These are phyloP conservation scores for Camillea tinctor DNA, from an alignment of 2,329 filamentous ascomycete genomes.

Conservation along the genomic window DNA sequence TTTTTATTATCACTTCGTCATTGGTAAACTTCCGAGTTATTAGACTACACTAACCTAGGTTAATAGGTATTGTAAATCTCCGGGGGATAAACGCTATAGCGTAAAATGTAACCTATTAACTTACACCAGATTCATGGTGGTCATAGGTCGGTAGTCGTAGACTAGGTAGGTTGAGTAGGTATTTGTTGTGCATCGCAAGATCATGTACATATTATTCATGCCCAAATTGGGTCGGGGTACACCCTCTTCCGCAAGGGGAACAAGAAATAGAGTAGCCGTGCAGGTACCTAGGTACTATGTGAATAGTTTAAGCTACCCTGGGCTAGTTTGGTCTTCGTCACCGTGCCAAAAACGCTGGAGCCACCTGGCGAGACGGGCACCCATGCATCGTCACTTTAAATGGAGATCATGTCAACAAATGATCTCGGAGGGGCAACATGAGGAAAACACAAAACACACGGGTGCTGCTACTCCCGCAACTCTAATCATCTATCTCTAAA, in stretches of 20 bases:
- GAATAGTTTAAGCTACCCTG: neutral
- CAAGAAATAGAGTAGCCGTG: no score
- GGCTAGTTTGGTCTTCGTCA: conserved; percentile 16
- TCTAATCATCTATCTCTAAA: neutral
- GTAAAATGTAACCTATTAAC: no score
- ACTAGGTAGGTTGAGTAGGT: neutral
- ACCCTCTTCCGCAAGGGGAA: neutral
- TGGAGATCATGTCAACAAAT: neutral
- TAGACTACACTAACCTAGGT: no score
- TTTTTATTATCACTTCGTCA: no score
- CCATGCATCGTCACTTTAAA: neutral
- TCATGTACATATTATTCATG: neutral
- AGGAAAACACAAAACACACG: neutral
- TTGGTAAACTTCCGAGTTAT: no score
- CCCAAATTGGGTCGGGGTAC: neutral
- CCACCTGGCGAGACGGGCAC: conserved; percentile 7
- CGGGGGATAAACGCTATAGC: no score
- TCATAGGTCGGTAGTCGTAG: no score
- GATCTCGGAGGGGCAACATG: neutral
- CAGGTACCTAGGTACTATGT: neutral
- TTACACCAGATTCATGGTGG: no score
- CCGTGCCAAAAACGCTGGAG: conserved; percentile 30
- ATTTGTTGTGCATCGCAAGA: neutral
- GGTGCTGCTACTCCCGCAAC: no score
- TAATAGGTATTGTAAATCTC: no score